Conservation (phyloP, 163 green algal species). For the Smithsoniella earleae region DNA sequence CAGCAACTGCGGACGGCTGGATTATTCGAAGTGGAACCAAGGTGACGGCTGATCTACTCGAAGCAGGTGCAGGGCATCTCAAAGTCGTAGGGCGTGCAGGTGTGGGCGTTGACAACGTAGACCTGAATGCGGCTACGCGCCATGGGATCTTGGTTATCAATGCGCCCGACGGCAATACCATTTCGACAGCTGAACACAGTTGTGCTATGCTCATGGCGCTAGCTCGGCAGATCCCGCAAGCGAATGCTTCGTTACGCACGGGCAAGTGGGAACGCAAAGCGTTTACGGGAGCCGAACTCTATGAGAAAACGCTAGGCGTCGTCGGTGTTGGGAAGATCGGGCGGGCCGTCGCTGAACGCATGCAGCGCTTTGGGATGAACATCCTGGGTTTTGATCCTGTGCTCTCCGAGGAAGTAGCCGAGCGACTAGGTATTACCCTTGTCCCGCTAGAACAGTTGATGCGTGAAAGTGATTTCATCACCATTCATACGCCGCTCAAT, state of each 20-base stretch:
- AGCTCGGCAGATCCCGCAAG: conserved; percentile 75
- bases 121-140: conserved; percentile 80
- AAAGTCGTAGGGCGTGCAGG: conserved; percentile 90
- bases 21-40: conserved; percentile 87
- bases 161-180: conserved; percentile 92
- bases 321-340: conserved; percentile 93
- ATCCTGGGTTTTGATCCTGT: conserved; percentile 91
- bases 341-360: conserved; percentile 71
- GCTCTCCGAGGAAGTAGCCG: conserved; percentile 66
- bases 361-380: conserved; percentile 77
- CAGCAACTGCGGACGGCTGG: too few relatives aligned
- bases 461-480: conserved; percentile 80
- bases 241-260: conserved; percentile 78
- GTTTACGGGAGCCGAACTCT: conserved; percentile 75
- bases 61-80: conserved; percentile 76
- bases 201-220: conserved; percentile 86
- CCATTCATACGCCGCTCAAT: conserved; percentile 92
- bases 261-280: conserved; percentile 79
- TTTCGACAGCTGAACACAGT: conserved; percentile 91
- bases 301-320: conserved; percentile 84
- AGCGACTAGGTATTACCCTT: conserved; percentile 57
- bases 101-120: conserved; percentile 94
- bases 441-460: conserved; percentile 77
- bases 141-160: conserved; percentile 90
- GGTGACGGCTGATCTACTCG: conserved; percentile 82